These are phyloP conservation scores for Haberlea rhodopensis DNA, from an alignment of 257 asterid species.

Conservation along the genomic window DNA sequence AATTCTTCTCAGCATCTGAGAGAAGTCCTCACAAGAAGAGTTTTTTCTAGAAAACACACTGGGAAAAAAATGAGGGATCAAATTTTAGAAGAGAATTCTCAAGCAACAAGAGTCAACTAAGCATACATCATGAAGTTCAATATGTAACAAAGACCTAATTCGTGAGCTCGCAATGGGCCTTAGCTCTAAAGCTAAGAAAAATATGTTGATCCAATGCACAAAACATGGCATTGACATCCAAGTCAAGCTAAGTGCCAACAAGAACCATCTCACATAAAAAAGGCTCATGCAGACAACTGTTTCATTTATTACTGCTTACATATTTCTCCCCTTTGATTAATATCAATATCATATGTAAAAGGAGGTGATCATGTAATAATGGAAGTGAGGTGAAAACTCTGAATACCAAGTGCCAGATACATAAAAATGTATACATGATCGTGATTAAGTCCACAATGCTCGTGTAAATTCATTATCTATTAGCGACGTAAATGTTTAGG, in stretches of 20 bases:
- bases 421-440: background rate
- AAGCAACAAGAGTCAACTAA: slow-evolving; percentile 8
- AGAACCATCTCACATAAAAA: background rate
- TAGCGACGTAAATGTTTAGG: background rate
- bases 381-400: background rate
- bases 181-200: slow-evolving; percentile 7
- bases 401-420: background rate
- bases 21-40: slow-evolving; percentile 8
- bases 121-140: slow-evolving; percentile 11
- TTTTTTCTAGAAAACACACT: slow-evolving; percentile 5
- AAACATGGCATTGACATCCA: background rate
- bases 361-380: background rate
- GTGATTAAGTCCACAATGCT: background rate
- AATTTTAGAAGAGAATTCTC: slow-evolving; percentile 1
- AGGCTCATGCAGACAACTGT: background rate
- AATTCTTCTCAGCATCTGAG: slow-evolving; percentile 16
- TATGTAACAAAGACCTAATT: background rate
- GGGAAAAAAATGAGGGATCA: background rate
- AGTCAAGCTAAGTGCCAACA: background rate
- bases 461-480: background rate
- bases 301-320: background rate
- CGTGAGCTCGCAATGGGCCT: background rate
- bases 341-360: background rate
- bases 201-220: background rate
- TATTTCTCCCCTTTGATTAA: background rate